These are phyloP conservation scores for Kwoniella europaea DNA, from an alignment of 768 basidiomycete genomes.

Conservation along the genomic window DNA sequence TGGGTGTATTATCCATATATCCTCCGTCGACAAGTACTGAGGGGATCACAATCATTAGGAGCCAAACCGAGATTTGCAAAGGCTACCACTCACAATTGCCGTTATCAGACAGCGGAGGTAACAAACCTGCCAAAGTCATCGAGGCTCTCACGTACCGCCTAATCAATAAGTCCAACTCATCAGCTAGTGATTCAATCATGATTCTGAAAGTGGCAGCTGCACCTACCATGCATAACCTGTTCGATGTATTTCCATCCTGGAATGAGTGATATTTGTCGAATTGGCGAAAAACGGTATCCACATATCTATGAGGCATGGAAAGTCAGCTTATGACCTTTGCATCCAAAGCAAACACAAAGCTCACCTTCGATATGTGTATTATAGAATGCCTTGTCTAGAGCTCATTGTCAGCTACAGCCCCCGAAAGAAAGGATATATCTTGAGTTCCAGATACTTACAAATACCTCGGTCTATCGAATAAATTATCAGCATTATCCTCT, in stretches of 20 bases:
- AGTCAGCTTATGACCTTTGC: neutral
- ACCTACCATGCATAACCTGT: conserved; percentile 98
- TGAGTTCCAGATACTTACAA: conserved; percentile 69
- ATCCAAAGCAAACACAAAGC: conserved; percentile 10
- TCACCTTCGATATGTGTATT: conserved; percentile 72
- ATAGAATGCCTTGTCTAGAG: conserved; percentile 74
- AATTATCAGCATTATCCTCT: neutral
- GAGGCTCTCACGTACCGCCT: conserved; percentile 67
- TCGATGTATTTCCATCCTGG: conserved; percentile 95
- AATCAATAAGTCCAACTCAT: neutral
- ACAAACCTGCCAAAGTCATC: conserved; percentile 93
- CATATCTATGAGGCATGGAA: conserved; percentile 68
- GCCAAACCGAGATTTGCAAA: neutral
- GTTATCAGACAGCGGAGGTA: conserved; percentile 93
- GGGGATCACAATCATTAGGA: neutral
- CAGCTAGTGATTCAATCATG: neutral
- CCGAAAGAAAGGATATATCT: neutral
- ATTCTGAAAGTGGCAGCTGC: conserved; percentile 63
- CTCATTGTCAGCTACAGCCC: conserved; percentile 12
- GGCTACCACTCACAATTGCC: conserved; percentile 64
- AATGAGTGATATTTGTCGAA: conserved; percentile 94
- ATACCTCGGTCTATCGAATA: conserved; percentile 78
- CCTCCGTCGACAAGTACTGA: conserved; percentile 59
- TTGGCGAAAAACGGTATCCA: conserved; percentile 99
- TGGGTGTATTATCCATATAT: conserved; percentile 63